Base-by-base conservation (phyloP, 306 rosid genomes). In the Quercus berberidifolia region DNA sequence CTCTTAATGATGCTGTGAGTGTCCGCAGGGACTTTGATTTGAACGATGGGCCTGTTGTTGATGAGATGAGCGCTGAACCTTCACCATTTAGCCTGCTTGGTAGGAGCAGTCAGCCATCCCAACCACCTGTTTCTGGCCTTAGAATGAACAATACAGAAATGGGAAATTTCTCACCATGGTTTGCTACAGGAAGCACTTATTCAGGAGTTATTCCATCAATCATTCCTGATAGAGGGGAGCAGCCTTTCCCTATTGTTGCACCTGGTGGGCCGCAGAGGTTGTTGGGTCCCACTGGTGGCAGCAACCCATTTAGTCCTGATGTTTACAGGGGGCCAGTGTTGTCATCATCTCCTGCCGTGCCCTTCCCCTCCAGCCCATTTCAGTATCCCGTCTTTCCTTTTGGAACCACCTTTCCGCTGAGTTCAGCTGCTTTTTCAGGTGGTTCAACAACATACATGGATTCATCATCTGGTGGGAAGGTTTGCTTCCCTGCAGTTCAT, bases 351-450 rank as follows among this genome's bases (percentile, higher is more conserved):
- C 93, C 90, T 23, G 93, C 92, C 26, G 81, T 87, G 73, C 65
- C 90, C 0, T 92, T 86, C 82, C 85, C 93, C 55, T 74, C 94
- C 70, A 59, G 84, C 3, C 73, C 92, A 46, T 86, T 83, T 73
- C 88, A 82, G 25, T 92, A 92, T 78, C 86, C 95, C 2, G 87
- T 83, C 38, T 89, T 92, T 65, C 90, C 93, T 20, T 90, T 90
- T 77, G 91, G 82, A 69, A 85, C 84, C 79, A 73, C 82, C 85
- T 89, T 88, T 60, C 88, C 93, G 51, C 87, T 89, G 71, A 85
- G 88, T 38, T 80, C 97, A 31, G 71, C 86, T 15, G 75, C 91
- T 4, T 89, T 90, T 76, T 55, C 92, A 6, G 85, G 86, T 5
- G 87, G 89, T 51, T 75, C 93, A 46, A 76, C 89, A 55, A 28